Evolutionary conservation across 345 rosid species (phyloP), one percentile per base, ranked within the genome.

Genomic region (Salix arbutifolia): DNA sequence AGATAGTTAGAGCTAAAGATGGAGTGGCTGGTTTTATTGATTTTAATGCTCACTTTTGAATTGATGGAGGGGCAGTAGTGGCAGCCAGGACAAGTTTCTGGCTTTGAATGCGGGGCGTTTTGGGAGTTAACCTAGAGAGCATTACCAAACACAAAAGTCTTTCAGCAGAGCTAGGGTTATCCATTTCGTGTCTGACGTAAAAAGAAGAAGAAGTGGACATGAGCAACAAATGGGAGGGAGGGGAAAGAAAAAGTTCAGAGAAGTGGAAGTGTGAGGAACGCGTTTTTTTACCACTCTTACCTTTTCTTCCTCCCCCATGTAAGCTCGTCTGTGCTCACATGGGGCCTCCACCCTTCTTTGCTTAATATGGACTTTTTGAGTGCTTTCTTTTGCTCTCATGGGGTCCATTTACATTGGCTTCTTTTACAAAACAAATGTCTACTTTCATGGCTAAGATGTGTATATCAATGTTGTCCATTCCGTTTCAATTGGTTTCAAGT

Each of bases 341-440:
- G 84, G 83, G 79, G 66, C 82, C 81, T 60, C 82, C 76, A 33
- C 44, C 61, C 28, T n/a, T 70, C 70, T 74, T 70, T 73, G 76
- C 78, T 46, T 53, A 56, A 42, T 44, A 33, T 78, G 81, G 76
- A 79, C 79, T 53, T 78, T 83, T 78, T 73, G 17, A 78, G 79
- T 78, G 83, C 83, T 78, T 60, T 79, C 79, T 37, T 64, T 67
- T 13, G 65, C 61, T 35, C 18, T 46, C 11, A 14, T 66, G 83
- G 77, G 86, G 58, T 21, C 80, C 83, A 73, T 78, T 42, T 18
- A 52, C 14, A 53, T 0, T 69, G n/a, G 25, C 76, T 66, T 52
- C 62, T 65, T 69, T 71, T 53, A 25, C 12, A 61, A 61, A n/a
- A 23, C 33, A 65, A 50, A 66, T 19, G 31, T 58, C 26, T n/a